Evolutionary conservation across 2,329 filamentous ascomycete species (phyloP), one percentile per base, ranked within the genome.

Genomic region (Polytolypa hystricis): DNA sequence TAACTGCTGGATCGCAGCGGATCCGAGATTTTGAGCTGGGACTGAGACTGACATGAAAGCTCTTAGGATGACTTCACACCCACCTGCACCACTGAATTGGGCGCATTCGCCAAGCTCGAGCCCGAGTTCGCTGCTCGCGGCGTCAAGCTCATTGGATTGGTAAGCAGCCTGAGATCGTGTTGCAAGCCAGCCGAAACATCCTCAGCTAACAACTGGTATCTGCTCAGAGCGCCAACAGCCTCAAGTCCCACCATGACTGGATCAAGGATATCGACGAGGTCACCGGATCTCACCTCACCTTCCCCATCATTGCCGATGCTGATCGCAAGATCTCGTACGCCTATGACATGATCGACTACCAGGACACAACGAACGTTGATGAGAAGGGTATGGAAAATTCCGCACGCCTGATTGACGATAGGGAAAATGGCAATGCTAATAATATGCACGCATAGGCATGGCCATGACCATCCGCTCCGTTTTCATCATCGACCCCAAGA

Each of bases 391-490:
- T 53, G 46, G 43, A 15, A 32, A 12, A 6, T 14, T 9, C 12
- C 17, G 8, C 15, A 14, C 11, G 9, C 12, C 7, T 12, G 17
- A 14, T 6, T 8, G 4, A 7, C 19, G n/a, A 14, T 6, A 33
- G 7, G 2, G n/a, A n/a, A 7, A 7, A 25, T 25, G 21, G n/a
- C 21, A n/a, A 25, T 25, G 7, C 7, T 7, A 25, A 7, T 25
- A 25, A 25, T n/a, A 7, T 7, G n/a, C 21, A 25, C 21, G n/a
- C 30, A 28, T 11, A 38, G 49, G 49, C 50, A 82, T 89, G 51
- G 85, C 86, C 39, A 89, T 93, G 67, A 94, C 87, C 51, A 93
- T 95, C 66, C 84, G 87, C 54, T 85, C 82, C 51, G 87, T 94
- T 57, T 94, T 93, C 73, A 72, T 94, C 66, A 91, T 94, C 61